A percentile compares a stretch with the other conserved stretches of the same genome.
Evolutionary conservation across 2,329 filamentous ascomycete species (phyloP).

Genomic region (Calonectria pseudoreteaudii): DNA sequence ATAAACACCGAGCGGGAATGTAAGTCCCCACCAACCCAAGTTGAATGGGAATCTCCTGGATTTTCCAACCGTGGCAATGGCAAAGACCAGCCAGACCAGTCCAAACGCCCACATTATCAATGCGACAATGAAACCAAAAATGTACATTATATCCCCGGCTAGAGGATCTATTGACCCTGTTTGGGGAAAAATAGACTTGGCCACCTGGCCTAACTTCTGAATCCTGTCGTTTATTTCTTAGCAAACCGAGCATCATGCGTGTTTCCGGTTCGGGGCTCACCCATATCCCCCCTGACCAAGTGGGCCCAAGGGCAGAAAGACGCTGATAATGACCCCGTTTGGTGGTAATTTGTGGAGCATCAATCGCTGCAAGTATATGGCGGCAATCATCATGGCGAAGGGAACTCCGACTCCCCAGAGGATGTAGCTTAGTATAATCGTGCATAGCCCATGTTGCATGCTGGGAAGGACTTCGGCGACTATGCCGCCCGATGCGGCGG

Average conservation of each 20-base stretch:
- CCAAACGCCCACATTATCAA: slow-evolving; percentile 11
- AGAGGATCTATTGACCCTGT: not conserved
- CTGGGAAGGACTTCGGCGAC: slow-evolving; percentile 67
- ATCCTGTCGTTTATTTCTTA: not conserved
- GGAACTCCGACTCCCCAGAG: slow-evolving; percentile 69
- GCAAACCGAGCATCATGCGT: not conserved
- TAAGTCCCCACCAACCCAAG: slow-evolving; percentile 6
- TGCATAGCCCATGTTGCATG: slow-evolving; percentile 62
- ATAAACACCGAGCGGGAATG: slow-evolving; percentile 5
- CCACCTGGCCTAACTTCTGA: not conserved
- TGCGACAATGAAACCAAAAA: not conserved
- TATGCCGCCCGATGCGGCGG: slow-evolving; percentile 67
- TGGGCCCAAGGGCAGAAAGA: slow-evolving; percentile 72
- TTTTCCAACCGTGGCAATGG: not conserved
- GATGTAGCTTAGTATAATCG: slow-evolving; percentile 68
- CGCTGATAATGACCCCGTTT: slow-evolving; percentile 70
- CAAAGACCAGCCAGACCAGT: slow-evolving; percentile 4
- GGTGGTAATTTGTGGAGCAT: slow-evolving; percentile 70
- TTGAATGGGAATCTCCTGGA: not conserved
- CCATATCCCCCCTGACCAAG: slow-evolving; percentile 71
- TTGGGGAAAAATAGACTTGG: not conserved
- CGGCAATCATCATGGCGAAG: slow-evolving; percentile 66
- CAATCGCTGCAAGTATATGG: slow-evolving; percentile 72
- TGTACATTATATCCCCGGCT: not conserved
- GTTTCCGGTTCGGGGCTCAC: not conserved